Conservation (phyloP, 2,329 filamentous ascomycete genomes). For the Cladorrhinum sp. region DNA sequence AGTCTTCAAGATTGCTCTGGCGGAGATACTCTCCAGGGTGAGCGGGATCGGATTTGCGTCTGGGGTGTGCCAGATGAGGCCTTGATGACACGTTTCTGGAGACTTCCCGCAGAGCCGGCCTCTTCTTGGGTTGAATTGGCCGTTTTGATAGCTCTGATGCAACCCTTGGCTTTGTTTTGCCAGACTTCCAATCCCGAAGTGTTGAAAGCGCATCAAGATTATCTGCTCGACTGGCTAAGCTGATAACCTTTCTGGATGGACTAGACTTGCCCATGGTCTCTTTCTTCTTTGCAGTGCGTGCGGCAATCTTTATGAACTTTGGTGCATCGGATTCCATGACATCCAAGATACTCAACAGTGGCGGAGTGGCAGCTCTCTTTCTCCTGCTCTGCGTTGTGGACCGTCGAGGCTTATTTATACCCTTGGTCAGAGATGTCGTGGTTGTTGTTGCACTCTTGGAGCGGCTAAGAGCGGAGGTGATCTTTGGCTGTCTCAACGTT, state of each 20-base stretch:
- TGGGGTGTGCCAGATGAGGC: neutral
- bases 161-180: slow-evolving; percentile 43
- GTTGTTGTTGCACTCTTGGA: slow-evolving; percentile 18
- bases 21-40: slow-evolving; percentile 16
- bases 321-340: slow-evolving; percentile 53
- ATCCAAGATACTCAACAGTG: slow-evolving; percentile 59
- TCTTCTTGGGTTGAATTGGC: slow-evolving; percentile 15
- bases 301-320: slow-evolving; percentile 58
- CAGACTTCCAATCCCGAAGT: slow-evolving; percentile 55
- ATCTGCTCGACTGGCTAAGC: slow-evolving; percentile 58
- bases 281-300: slow-evolving; percentile 51
- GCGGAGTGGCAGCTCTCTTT: slow-evolving; percentile 33
- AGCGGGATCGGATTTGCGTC: neutral
- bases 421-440: slow-evolving; percentile 1
- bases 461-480: slow-evolving; percentile 28
- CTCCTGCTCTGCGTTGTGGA: slow-evolving; percentile 14
- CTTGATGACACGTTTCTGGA: slow-evolving; percentile 20
- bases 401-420: slow-evolving; percentile 7
- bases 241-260: slow-evolving; percentile 54
- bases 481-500: slow-evolving; percentile 33
- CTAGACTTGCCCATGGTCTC: slow-evolving; percentile 52
- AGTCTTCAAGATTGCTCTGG: slow-evolving; percentile 18
- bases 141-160: slow-evolving; percentile 3
- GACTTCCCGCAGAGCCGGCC: slow-evolving; percentile 27
- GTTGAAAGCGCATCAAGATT: slow-evolving; percentile 55